phyloP scores from a whole-genome alignment of 2,329 filamentous ascomycete species.

The Biscogniauxia mediterranea region DNA sequence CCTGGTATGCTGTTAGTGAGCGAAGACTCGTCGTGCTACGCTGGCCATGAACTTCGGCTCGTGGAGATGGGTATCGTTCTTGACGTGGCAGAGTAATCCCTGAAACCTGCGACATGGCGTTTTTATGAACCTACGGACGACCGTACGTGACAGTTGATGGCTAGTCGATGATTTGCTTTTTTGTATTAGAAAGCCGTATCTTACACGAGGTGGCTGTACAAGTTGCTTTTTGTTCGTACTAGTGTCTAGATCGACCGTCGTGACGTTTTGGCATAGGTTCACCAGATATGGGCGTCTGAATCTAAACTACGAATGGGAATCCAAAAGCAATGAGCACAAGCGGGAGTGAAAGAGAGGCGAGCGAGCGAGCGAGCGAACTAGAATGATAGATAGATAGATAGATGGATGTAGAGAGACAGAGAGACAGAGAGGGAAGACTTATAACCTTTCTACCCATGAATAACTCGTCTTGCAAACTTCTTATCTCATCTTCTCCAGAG shows the following conservation, averaged over 20 bases:
- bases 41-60: background rate
- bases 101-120: slow-evolving; percentile 5
- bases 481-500: background rate
- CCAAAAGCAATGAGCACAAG: background rate
- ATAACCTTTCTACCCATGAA: background rate
- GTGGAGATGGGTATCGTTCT: slow-evolving; percentile 1
- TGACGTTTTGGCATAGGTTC: background rate
- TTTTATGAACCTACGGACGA: background rate
- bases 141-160: background rate
- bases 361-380: too few species aligned
- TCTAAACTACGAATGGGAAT: background rate
- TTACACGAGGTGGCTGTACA: background rate
- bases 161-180: background rate
- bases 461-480: background rate
- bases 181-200: background rate
- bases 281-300: background rate
- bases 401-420: background rate
- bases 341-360: background rate
- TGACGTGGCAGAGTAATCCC: background rate
- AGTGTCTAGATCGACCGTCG: background rate
- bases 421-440: background rate
- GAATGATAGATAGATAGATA: too few species aligned
- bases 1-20: slow-evolving; percentile 14
- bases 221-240: background rate
- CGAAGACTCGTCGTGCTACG: slow-evolving; percentile 10